These are phyloP conservation scores for Paramecium bursaria DNA, from an alignment of 73 alveolate species.

Conservation along the genomic window DNA sequence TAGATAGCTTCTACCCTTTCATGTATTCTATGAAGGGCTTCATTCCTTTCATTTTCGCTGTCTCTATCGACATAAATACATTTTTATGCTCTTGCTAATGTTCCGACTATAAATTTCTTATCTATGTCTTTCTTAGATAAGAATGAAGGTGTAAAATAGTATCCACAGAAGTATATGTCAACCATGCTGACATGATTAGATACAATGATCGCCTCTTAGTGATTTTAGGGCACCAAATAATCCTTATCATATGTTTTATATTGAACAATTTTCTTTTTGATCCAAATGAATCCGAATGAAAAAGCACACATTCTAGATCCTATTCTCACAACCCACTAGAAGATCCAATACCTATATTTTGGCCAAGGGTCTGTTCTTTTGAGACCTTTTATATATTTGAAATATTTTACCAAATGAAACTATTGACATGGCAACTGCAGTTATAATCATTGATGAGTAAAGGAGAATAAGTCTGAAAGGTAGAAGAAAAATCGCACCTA, in stretches of 20 bases:
- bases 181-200: slow-evolving; percentile 85
- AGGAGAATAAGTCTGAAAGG: neutral
- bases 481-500: neutral
- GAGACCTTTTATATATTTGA: too few relatives aligned
- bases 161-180: slow-evolving; percentile 74
- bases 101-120: slow-evolving; percentile 76
- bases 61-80: slow-evolving; percentile 84
- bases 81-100: slow-evolving; percentile 79
- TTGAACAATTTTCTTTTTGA: neutral
- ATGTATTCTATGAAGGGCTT: slow-evolving; percentile 68
- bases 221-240: slow-evolving; percentile 17
- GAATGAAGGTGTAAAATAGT: slow-evolving; percentile 69
- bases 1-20: slow-evolving; percentile 77
- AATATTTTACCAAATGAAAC: too few relatives aligned
- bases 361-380: too few relatives aligned
- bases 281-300: slow-evolving; percentile 6
- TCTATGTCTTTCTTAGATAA: slow-evolving; percentile 79
- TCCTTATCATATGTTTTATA: slow-evolving; percentile 40
- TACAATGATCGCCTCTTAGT: slow-evolving; percentile 48
- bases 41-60: slow-evolving; percentile 70
- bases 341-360: too few relatives aligned
- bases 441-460: too few relatives aligned
- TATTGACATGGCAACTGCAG: too few relatives aligned
- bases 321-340: too few relatives aligned
- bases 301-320: neutral